Percentiles rank a stretch among this genome's conserved stretches.
phyloP scores from a whole-genome alignment of 306 rosid species.

The Trichosanthes cucumerina region DNA sequence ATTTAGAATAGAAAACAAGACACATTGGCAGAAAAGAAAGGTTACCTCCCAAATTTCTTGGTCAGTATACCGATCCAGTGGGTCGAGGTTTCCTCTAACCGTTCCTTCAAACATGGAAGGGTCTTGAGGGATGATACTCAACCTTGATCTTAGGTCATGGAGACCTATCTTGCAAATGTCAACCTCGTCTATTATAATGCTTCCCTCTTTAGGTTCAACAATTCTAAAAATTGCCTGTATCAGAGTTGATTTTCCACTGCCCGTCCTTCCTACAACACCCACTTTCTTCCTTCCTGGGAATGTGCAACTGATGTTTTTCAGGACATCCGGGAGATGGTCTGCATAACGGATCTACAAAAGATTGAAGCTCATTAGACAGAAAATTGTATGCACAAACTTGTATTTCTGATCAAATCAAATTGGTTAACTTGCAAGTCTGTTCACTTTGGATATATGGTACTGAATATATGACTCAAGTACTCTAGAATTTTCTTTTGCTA shows the following conservation, averaged over 20 bases:
- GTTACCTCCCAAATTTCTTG: constrained; percentile 72
- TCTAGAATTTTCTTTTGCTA: not conserved
- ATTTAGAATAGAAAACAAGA: not conserved
- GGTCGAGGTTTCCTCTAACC: constrained; percentile 78
- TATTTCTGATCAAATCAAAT: not conserved
- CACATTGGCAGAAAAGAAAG: not conserved
- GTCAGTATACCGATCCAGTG: constrained; percentile 58
- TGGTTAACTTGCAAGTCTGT: not conserved
- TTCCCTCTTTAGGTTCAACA: constrained; percentile 86
- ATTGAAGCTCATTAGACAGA: not conserved
- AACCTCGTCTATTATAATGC: constrained; percentile 59
- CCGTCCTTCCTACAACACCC: constrained; percentile 94
- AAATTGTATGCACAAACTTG: not conserved
- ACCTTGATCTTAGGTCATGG: constrained; percentile 81
- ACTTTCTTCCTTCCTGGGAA: constrained; percentile 82
- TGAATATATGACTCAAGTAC: not conserved
- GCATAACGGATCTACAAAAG: constrained; percentile 73
- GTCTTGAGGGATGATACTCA: constrained; percentile 92
- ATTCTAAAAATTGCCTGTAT: constrained; percentile 86
- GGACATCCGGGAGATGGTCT: constrained; percentile 76
- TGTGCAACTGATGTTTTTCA: constrained; percentile 70
- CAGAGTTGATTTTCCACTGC: constrained; percentile 94
- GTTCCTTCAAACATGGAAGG: constrained; percentile 93
- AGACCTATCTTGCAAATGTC: constrained; percentile 80
- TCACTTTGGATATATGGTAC: not conserved